These are phyloP conservation scores for Panaeolus papilionaceus DNA, from an alignment of 768 basidiomycete genomes.

Conservation along the genomic window DNA sequence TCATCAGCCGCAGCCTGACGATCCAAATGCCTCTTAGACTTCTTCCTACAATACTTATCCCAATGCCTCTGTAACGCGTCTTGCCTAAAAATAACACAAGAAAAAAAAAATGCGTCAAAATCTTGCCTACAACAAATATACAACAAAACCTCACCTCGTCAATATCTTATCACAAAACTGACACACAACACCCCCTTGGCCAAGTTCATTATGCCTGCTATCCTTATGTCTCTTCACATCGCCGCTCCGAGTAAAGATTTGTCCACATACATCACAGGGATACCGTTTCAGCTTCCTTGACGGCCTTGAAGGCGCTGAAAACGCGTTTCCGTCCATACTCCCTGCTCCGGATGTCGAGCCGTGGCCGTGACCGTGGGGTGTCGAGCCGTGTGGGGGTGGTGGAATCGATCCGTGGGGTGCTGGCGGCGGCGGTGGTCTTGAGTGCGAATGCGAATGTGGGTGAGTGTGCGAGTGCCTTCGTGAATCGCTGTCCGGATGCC, in stretches of 20 bases:
- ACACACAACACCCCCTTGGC: slow-evolving; percentile 24
- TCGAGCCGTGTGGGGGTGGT: neutral
- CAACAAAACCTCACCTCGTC: slow-evolving; percentile 25
- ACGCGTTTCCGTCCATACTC: slow-evolving; percentile 24
- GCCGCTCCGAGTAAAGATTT: slow-evolving; percentile 31
- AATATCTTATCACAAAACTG: slow-evolving; percentile 29
- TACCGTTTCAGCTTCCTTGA: slow-evolving; percentile 29
- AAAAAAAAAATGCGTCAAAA: neutral
- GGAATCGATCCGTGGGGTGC: neutral
- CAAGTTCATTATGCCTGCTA: slow-evolving; percentile 27
- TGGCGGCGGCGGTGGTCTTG: slow-evolving; percentile 14
- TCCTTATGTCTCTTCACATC: slow-evolving; percentile 33
- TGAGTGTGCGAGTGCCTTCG: neutral
- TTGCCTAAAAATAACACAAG: slow-evolving; percentile 24
- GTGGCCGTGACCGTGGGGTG: neutral
- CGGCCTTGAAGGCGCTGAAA: slow-evolving; percentile 25
- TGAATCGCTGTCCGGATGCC: neutral
- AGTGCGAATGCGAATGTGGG: neutral
- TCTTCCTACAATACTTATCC: slow-evolving; percentile 32
- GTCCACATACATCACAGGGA: slow-evolving; percentile 31
- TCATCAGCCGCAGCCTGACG: slow-evolving; percentile 18
- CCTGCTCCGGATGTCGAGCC: slow-evolving; percentile 1
- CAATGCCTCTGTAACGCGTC: slow-evolving; percentile 32
- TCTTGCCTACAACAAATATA: neutral
- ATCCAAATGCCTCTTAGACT: slow-evolving; percentile 23